Percentiles rank a stretch among this genome's conserved stretches.
phyloP scores from a whole-genome alignment of 352 stramenopile species.

The Globisporangium okanoganense region DNA sequence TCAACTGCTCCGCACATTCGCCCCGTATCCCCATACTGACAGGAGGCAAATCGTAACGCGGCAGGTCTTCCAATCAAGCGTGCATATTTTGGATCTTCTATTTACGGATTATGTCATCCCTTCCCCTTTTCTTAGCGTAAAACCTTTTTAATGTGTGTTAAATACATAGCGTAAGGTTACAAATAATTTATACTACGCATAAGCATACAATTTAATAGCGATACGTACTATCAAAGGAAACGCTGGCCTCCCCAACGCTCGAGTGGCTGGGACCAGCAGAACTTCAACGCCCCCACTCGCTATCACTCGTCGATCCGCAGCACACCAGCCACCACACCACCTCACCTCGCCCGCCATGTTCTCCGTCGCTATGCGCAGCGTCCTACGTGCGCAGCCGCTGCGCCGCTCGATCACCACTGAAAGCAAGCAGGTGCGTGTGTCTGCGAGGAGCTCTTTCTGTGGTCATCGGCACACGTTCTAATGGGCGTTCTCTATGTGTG shows the following conservation, averaged over 20 bases:
- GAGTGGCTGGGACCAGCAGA: not conserved
- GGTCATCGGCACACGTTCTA: too few species aligned
- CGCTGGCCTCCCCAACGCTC: not conserved
- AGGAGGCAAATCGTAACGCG: not conserved
- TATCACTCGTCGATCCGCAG: slow-evolving; percentile 8
- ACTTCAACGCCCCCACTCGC: slow-evolving; percentile 1
- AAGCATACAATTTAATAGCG: not conserved
- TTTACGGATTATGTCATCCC: not conserved
- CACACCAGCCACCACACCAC: not conserved
- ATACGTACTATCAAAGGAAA: not conserved
- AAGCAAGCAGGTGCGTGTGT: slow-evolving; percentile 39
- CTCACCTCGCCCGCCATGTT: slow-evolving; percentile 16
- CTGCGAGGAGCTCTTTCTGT: slow-evolving; percentile 1
- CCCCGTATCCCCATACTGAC: too few species aligned
- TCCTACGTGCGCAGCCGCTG: slow-evolving; percentile 12
- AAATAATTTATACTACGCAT: not conserved
- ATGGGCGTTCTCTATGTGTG: not conserved
- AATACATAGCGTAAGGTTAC: not conserved
- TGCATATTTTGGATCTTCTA: not conserved
- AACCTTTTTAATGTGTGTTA: not conserved
- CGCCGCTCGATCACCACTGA: slow-evolving; percentile 51
- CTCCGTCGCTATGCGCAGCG: slow-evolving; percentile 17
- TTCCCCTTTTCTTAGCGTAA: not conserved
- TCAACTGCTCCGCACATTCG: too few species aligned
- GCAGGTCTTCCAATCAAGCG: slow-evolving; percentile 3